Evolutionary conservation across 2,329 filamentous ascomycete genomes (phyloP).

Genomic region (Xylaria sp.): DNA sequence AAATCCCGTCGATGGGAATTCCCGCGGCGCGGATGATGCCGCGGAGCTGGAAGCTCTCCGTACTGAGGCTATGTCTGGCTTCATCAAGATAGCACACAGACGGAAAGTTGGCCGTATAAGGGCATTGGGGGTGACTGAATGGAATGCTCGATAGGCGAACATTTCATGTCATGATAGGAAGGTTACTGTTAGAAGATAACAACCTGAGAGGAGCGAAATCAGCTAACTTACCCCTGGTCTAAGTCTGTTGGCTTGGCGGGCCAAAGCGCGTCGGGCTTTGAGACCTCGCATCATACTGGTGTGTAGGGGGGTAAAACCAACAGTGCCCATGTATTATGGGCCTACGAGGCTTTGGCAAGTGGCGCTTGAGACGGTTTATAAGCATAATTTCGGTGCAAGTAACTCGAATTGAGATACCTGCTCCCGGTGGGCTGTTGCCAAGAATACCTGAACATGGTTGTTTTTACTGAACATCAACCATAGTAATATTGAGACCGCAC

Average conservation of each 20-base stretch:
- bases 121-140: neutral
- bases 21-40: slow-evolving; percentile 9
- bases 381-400: too few relatives aligned
- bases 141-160: slow-evolving; percentile 15
- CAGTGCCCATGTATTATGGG: too few relatives aligned
- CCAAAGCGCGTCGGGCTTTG: too few relatives aligned
- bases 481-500: too few relatives aligned
- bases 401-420: too few relatives aligned
- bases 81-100: neutral
- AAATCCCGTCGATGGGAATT: slow-evolving; percentile 25
- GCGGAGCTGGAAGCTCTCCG: slow-evolving; percentile 14
- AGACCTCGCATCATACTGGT: too few relatives aligned
- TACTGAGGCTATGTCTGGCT: slow-evolving; percentile 11
- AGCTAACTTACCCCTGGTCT: neutral
- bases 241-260: neutral
- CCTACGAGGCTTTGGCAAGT: too few relatives aligned
- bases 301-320: too few relatives aligned
- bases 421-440: too few relatives aligned
- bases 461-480: too few relatives aligned
- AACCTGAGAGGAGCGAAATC: neutral
- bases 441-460: too few relatives aligned
- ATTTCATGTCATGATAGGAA: neutral
- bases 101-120: slow-evolving; percentile 1
- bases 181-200: neutral
- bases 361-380: too few relatives aligned